phyloP scores from a whole-genome alignment of 352 stramenopile genomes.

The Globisporangium perplexum region DNA sequence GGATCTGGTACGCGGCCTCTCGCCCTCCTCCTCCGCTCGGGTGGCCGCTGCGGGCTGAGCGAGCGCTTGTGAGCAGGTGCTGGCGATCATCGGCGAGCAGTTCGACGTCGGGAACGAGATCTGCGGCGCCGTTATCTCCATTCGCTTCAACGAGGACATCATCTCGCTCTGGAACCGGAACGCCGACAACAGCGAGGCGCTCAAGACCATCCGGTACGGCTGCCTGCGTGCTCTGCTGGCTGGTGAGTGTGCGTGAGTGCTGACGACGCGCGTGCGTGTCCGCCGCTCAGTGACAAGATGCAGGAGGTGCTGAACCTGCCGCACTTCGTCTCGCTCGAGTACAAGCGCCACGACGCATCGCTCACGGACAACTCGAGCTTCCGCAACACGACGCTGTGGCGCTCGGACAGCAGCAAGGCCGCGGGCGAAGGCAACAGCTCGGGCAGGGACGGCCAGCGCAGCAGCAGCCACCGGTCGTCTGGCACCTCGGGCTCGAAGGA shows the following conservation, averaged over 20 bases:
- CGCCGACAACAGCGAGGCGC: conserved; percentile 89
- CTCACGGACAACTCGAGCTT: conserved; percentile 79
- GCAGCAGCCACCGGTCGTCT: conserved; percentile 12
- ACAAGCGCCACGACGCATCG: conserved; percentile 88
- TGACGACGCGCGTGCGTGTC: not conserved
- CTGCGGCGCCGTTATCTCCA: conserved; percentile 87
- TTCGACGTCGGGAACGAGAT: conserved; percentile 94
- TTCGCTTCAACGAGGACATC: conserved; percentile 92
- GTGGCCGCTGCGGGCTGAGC: too few species aligned
- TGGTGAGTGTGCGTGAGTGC: too few species aligned
- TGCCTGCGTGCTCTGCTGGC: not conserved
- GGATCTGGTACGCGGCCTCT: conserved; percentile 53
- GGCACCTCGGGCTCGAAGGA: conserved; percentile 11
- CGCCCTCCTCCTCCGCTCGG: not conserved
- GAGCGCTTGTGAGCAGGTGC: conserved; percentile 28
- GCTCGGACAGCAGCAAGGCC: conserved; percentile 45
- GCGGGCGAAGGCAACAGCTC: conserved; percentile 23
- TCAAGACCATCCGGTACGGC: conserved; percentile 68
- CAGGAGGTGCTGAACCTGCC: conserved; percentile 88
- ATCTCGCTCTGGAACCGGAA: conserved; percentile 94
- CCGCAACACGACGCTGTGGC: conserved; percentile 77
- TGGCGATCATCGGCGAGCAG: conserved; percentile 92
- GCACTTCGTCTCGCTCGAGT: conserved; percentile 89
- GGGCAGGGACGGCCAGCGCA: conserved; percentile 23
- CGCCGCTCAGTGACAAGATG: conserved; percentile 72